Evolutionary conservation across 2,329 filamentous ascomycete species (phyloP), one percentile per base, ranked within the genome.

Genomic region (Fusarium musae): DNA sequence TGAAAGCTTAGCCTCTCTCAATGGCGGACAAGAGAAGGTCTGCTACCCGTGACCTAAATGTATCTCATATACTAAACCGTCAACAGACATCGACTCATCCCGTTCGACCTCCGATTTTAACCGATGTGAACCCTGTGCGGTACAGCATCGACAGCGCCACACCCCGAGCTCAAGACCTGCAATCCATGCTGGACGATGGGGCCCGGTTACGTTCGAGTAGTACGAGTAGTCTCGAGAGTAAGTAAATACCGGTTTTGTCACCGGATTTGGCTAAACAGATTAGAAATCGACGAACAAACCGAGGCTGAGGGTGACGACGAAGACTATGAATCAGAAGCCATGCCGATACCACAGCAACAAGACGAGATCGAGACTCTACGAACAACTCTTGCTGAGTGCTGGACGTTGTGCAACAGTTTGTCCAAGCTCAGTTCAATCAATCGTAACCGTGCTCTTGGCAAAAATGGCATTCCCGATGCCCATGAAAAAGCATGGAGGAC

Each of bases 401-500:
- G 95, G 95, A 97, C 92, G 1, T 85, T 98, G 19, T 98, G 95
- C 84, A 98, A 97, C 79, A 97, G 95, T 0, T 85, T 98, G 37
- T 94, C 94, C 28, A 93, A 89, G 72, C 86, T 97, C 23, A 97
- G 94, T 81, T 95, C 93, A 23, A 93, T 92, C 72, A 93, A 97
- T 79, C 90, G 94, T 34, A 89, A 94, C 75, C 88, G 93, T 26
- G 91, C 95, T 37, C 96, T 96, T 81, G 91, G 90, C 80, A 93
- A 89, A 75, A 91, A 92, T 2, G 91, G 91, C 17, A 92, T 90
- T 16, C 92, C 92, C 2, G 92, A 94, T 74, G 89, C 92, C 34
- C 93, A 97, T 79, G 94, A 97, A 80, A 92, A 93, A 76, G 95
- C 95, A 1, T 98, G 95, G 96, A 94, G 93, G 81, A 93, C 93